Percentiles rank a stretch among this genome's conserved stretches.
phyloP scores from a whole-genome alignment of 306 rosid species.

The Acacia acuminata region DNA sequence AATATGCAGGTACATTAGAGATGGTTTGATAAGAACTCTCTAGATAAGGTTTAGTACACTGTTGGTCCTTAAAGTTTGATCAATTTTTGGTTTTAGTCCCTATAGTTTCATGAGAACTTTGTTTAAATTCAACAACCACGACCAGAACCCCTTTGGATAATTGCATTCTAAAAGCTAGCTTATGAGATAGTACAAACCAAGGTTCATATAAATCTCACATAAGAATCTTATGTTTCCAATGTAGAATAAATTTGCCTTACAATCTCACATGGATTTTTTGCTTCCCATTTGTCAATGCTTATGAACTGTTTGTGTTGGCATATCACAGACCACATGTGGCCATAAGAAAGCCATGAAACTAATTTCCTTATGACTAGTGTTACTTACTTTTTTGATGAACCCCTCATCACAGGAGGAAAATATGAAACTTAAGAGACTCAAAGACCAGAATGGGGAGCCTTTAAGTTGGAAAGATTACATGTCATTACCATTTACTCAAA shows the following conservation, averaged over 20 bases:
- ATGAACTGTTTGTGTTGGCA: background rate
- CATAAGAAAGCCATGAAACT: background rate
- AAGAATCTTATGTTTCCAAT: background rate
- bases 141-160: too few species aligned
- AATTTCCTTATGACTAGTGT: slow-evolving; percentile 8
- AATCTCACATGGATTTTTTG: background rate
- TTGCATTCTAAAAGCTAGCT: background rate
- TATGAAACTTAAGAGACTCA: slow-evolving; percentile 55
- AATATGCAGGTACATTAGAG: background rate
- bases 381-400: slow-evolving; percentile 20
- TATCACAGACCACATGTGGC: background rate
- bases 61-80: too few species aligned
- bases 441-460: slow-evolving; percentile 68
- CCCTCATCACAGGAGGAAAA: slow-evolving; percentile 67
- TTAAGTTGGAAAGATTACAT: slow-evolving; percentile 82
- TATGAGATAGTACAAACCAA: background rate
- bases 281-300: background rate
- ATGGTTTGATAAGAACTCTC: too few species aligned
- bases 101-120: too few species aligned
- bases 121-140: too few species aligned
- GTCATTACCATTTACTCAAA: slow-evolving; percentile 86
- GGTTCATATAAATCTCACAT: background rate
- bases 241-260: background rate
- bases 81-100: too few species aligned
- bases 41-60: background rate